Conservation (phyloP, 73 alveolate species). For the Breviolum minutum region DNA sequence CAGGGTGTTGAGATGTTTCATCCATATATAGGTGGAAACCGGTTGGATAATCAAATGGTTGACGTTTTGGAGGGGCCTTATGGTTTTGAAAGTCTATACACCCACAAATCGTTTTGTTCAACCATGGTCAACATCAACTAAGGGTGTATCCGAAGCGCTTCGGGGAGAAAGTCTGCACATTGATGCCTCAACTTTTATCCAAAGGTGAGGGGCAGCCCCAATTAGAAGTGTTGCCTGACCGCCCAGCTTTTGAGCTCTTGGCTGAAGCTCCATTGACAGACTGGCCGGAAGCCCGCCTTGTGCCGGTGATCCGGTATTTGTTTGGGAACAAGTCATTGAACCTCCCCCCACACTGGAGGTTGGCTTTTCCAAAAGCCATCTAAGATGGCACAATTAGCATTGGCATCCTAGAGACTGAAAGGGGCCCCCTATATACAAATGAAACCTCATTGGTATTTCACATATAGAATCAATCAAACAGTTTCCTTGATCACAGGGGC, state of each 20-base stretch:
- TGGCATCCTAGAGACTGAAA: too few species aligned
- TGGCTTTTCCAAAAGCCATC: background rate
- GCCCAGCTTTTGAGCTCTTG: background rate
- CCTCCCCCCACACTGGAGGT: background rate
- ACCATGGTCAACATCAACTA: background rate
- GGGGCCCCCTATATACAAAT: too few species aligned
- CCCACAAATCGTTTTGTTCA: too few species aligned
- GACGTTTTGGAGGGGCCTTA: too few species aligned
- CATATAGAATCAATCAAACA: too few species aligned
- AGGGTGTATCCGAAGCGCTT: slow-evolving; percentile 8
- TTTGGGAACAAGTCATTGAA: background rate
- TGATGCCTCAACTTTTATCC: background rate
- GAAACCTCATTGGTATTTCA: too few species aligned
- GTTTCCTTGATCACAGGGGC: too few species aligned
- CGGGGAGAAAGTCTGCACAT: background rate
- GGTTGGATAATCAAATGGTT: too few species aligned
- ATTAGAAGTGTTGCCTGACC: background rate
- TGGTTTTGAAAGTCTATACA: too few species aligned
- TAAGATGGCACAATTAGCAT: too few species aligned
- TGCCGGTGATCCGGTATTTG: background rate
- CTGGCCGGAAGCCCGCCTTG: slow-evolving; percentile 13
- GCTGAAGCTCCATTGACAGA: background rate
- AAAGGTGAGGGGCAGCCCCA: slow-evolving; percentile 2
- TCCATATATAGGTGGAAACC: too few species aligned
- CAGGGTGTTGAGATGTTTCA: too few species aligned